phyloP scores from a whole-genome alignment of 2,329 filamentous ascomycete species.

The Clarireedia paspali region DNA sequence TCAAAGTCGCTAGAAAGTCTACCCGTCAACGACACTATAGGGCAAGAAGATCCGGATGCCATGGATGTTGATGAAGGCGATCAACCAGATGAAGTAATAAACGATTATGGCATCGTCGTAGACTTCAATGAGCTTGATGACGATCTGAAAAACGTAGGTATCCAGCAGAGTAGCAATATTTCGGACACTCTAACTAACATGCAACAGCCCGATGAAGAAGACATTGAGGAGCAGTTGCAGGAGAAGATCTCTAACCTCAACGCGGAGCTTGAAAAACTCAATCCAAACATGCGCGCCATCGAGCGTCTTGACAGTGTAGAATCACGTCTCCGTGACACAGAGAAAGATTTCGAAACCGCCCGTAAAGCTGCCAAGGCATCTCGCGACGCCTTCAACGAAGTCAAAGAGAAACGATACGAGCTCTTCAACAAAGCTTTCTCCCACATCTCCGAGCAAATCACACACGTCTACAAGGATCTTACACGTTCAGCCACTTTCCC shows the following conservation, averaged over 20 bases:
- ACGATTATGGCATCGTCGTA: slow-evolving; percentile 87
- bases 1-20: slow-evolving; percentile 70
- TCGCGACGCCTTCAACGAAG: slow-evolving; percentile 73
- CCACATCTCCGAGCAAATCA: slow-evolving; percentile 93
- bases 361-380: slow-evolving; percentile 65
- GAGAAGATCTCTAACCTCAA: slow-evolving; percentile 71
- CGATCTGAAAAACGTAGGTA: slow-evolving; percentile 69
- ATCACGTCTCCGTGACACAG: slow-evolving; percentile 71
- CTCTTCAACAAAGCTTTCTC: slow-evolving; percentile 92
- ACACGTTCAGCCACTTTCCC: slow-evolving; percentile 88
- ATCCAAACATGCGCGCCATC: slow-evolving; percentile 93
- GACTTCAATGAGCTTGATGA: slow-evolving; percentile 78
- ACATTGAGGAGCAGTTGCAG: slow-evolving; percentile 66
- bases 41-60: slow-evolving; percentile 71
- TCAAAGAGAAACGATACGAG: slow-evolving; percentile 77
- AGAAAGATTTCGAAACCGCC: slow-evolving; percentile 83
- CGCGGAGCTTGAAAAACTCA: slow-evolving; percentile 82
- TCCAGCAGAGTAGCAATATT: slow-evolving; percentile 27
- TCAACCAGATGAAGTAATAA: slow-evolving; percentile 58
- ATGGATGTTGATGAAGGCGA: slow-evolving; percentile 84
- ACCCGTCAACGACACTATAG: slow-evolving; percentile 76
- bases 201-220: slow-evolving; percentile 56
- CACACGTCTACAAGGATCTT: slow-evolving; percentile 88
- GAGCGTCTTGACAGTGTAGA: slow-evolving; percentile 85
- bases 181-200: slow-evolving; percentile 12